These are phyloP conservation scores for Purshia tridentata DNA, from an alignment of 306 rosid genomes.

Conservation along the genomic window DNA sequence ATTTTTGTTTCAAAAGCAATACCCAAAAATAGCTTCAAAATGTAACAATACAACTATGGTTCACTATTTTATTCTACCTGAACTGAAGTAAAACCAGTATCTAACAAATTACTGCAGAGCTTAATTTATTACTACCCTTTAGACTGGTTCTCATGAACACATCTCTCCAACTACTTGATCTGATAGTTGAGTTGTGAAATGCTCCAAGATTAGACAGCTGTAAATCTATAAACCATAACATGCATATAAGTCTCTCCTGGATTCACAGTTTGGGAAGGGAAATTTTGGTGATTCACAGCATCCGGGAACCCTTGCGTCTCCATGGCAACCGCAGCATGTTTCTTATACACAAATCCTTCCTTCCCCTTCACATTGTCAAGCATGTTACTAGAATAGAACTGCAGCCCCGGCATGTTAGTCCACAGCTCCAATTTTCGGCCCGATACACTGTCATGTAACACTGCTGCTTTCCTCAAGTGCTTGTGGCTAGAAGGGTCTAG, in stretches of 20 bases:
- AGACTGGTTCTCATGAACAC: background rate
- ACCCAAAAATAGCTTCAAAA: no score
- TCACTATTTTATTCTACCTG: no score
- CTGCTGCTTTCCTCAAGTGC: slow-evolving; percentile 39
- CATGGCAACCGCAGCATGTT: slow-evolving; percentile 45
- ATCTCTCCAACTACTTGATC: background rate
- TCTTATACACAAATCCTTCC: slow-evolving; percentile 34
- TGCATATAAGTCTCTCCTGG: slow-evolving; percentile 60
- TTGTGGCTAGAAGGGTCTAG: slow-evolving; percentile 21
- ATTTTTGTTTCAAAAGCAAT: no score
- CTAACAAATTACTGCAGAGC: background rate
- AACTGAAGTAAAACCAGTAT: no score
- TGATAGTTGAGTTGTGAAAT: background rate
- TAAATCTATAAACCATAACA: slow-evolving; percentile 56
- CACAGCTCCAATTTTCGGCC: slow-evolving; percentile 71
- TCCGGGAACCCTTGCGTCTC: slow-evolving; percentile 70
- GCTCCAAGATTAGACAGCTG: slow-evolving; percentile 10
- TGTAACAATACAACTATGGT: no score
- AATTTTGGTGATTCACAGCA: slow-evolving; percentile 47
- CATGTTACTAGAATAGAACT: slow-evolving; percentile 49
- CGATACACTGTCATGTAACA: slow-evolving; percentile 38
- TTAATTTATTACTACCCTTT: background rate
- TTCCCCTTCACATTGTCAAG: slow-evolving; percentile 46
- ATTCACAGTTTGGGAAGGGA: slow-evolving; percentile 55
- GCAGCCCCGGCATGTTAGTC: slow-evolving; percentile 58